Conservation (phyloP, 257 asterid species). For the Dorcoceras hygrometricum region DNA sequence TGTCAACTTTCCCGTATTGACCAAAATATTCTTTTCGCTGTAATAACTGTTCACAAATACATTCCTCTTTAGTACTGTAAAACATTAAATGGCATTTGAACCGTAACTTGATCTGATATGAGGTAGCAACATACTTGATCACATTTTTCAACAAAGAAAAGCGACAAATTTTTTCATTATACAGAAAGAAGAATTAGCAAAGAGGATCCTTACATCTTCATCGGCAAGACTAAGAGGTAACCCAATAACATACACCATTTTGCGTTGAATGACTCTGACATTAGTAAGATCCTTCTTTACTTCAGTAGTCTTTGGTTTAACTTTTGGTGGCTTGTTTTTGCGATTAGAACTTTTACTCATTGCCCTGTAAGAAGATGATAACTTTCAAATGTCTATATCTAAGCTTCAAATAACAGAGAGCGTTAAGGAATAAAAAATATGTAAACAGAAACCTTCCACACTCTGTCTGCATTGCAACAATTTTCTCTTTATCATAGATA, state of each 20-base stretch:
- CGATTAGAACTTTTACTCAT: conserved; percentile 47
- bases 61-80: conserved; percentile 22
- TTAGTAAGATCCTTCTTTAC: conserved; percentile 77
- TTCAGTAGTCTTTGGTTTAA: conserved; percentile 74
- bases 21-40: conserved; percentile 82
- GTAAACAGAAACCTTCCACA: conserved; percentile 55
- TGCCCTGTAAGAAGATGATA: conserved; percentile 41
- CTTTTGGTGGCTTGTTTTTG: conserved; percentile 71
- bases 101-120: conserved; percentile 16
- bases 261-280: conserved; percentile 91
- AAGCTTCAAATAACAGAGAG: conserved; percentile 17
- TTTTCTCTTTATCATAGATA: conserved; percentile 82
- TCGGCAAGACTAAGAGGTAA: conserved; percentile 87
- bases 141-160: conserved; percentile 8
- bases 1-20: conserved; percentile 85
- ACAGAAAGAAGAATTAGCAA: conserved; percentile 10
- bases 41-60: conserved; percentile 55
- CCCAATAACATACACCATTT: conserved; percentile 91
- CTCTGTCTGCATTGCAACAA: conserved; percentile 73
- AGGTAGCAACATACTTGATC: background rate
- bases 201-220: conserved; percentile 65
- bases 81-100: conserved; percentile 11
- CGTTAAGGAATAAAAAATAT: conserved; percentile 5
- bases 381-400: conserved; percentile 19
- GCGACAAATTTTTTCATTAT: background rate